Evolutionary conservation across 23 red algal species (phyloP).

Genomic region (Gracilaria caudata): DNA sequence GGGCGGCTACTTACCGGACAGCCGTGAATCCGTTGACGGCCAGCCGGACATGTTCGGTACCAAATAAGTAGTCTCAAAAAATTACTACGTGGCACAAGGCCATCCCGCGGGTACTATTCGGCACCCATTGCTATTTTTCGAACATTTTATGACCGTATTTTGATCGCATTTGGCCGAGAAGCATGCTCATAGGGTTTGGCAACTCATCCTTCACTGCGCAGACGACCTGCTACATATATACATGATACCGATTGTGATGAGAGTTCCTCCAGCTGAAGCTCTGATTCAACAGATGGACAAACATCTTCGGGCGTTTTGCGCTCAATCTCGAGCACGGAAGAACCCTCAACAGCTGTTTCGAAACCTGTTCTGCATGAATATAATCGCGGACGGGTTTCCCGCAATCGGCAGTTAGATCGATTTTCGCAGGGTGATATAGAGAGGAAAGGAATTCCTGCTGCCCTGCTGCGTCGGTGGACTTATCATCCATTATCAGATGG

Average conservation of each 20-base stretch:
- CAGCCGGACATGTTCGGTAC: too few species aligned
- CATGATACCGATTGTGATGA: neutral
- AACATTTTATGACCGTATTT: too few species aligned
- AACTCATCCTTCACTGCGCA: conserved; percentile 20
- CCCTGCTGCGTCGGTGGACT: conserved; percentile 40
- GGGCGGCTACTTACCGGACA: too few species aligned
- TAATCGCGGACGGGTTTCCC: conserved; percentile 7
- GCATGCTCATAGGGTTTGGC: neutral
- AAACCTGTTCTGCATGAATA: neutral
- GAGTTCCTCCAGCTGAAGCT: neutral
- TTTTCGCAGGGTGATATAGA: conserved; percentile 23
- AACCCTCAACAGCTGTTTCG: neutral
- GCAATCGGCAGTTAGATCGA: conserved; percentile 26
- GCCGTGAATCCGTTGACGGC: too few species aligned
- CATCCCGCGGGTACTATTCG: too few species aligned
- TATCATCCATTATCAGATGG: conserved; percentile 39
- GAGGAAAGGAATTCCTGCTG: conserved; percentile 35
- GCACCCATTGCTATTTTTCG: too few species aligned
- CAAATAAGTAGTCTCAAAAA: too few species aligned
- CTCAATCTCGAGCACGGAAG: neutral
- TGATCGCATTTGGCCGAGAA: too few species aligned
- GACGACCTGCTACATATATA: neutral
- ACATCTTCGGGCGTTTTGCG: conserved; percentile 12
- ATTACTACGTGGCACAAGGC: too few species aligned
- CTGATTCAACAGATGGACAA: neutral